These are phyloP conservation scores for Prinsepia uniflora DNA, from an alignment of 306 rosid species.

Conservation along the genomic window DNA sequence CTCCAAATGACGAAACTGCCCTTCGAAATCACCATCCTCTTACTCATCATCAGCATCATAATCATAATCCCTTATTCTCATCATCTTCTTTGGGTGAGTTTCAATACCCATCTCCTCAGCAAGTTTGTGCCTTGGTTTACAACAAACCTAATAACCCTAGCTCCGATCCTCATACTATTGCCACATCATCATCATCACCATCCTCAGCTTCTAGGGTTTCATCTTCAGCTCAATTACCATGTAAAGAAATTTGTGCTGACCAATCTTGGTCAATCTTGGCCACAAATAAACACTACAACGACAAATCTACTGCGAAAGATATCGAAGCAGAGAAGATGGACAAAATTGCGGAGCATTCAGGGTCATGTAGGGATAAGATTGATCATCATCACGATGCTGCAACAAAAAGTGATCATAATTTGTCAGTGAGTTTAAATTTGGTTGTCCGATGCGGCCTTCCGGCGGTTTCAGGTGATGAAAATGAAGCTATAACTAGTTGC, in stretches of 20 bases:
- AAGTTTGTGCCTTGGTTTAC: constrained; percentile 43
- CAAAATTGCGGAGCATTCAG: constrained; percentile 31
- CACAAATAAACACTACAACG: constrained; percentile 25
- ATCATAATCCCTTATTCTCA: constrained; percentile 24
- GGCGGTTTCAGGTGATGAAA: constrained; percentile 11
- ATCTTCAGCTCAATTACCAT: constrained; percentile 34
- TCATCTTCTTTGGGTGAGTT: constrained; percentile 26
- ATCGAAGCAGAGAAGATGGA: constrained; percentile 34
- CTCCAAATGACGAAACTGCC: constrained; percentile 32
- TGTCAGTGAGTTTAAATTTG: constrained; percentile 42
- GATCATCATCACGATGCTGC: constrained; percentile 17
- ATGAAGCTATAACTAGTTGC: constrained; percentile 30
- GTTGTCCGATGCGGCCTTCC: constrained; percentile 26
- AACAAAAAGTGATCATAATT: constrained; percentile 19
- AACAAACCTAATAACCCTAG: constrained; percentile 50
- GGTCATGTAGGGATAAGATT: constrained; percentile 20
- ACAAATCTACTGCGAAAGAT: constrained; percentile 13
- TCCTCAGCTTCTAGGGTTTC: constrained; percentile 36
- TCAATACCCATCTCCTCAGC: constrained; percentile 37
- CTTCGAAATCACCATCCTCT: background rate
- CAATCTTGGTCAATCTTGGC: constrained; percentile 40
- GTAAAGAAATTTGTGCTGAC: constrained; percentile 9
- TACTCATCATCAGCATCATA: background rate
- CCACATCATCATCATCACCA: constrained; percentile 32
- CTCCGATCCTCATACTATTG: constrained; percentile 24